Conservation (phyloP, 2,329 filamentous ascomycete species). For the Pestalotiopsis fici region DNA sequence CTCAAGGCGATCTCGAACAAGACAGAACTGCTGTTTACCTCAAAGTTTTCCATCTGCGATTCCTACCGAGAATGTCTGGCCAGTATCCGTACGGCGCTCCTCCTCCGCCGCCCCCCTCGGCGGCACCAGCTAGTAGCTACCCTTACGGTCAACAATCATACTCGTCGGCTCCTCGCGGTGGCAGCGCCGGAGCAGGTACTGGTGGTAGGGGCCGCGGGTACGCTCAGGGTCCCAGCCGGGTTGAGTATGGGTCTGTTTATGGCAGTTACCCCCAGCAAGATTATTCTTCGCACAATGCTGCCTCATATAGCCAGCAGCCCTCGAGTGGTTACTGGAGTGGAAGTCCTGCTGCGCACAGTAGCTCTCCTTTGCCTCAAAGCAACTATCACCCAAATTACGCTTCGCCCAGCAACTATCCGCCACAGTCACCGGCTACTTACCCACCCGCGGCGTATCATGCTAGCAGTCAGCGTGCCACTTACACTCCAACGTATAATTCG, state of each 20-base stretch:
- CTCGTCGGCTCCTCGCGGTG: conserved; percentile 33
- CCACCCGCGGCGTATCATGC: conserved; percentile 36
- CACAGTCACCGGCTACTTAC: conserved; percentile 36
- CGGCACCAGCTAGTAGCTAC: conserved; percentile 24
- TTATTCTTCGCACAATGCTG: conserved; percentile 17
- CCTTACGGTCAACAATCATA: conserved; percentile 41
- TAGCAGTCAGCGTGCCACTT: conserved; percentile 28
- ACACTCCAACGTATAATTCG: conserved; percentile 41
- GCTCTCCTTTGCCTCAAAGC: conserved; percentile 37
- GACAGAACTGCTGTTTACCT: background rate
- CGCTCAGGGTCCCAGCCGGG: conserved; percentile 21
- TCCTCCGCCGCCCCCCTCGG: conserved; percentile 29
- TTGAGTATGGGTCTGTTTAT: conserved; percentile 25
- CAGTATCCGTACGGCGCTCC: conserved; percentile 30
- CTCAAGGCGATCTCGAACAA: background rate
- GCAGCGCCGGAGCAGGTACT: conserved; percentile 19
- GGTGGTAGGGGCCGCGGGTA: conserved; percentile 23
- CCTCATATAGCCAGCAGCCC: conserved; percentile 25
- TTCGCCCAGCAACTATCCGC: conserved; percentile 49
- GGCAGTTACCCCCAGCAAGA: conserved; percentile 26
- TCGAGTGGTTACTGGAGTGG: conserved; percentile 30
- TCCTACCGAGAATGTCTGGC: conserved; percentile 19
- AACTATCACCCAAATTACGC: conserved; percentile 62
- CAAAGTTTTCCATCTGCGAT: background rate
- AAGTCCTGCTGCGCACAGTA: conserved; percentile 24